Conservation (phyloP, 2,329 filamentous ascomycete species). For the Curvularia verruculosa region DNA sequence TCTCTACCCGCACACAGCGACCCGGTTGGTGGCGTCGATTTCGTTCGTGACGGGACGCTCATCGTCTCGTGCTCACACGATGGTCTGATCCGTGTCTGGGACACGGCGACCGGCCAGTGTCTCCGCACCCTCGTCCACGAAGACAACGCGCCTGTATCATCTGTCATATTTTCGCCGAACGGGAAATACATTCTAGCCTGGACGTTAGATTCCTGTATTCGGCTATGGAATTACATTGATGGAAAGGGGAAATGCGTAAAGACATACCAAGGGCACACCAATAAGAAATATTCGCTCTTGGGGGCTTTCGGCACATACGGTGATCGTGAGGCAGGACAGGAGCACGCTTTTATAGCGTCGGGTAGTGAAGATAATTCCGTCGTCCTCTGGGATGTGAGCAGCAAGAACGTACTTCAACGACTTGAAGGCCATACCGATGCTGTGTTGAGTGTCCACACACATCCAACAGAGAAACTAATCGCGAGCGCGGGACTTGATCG, state of each 20-base stretch:
- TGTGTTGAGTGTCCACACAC: conserved; percentile 66
- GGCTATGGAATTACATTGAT: conserved; percentile 93
- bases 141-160: conserved; percentile 88
- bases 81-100: conserved; percentile 81
- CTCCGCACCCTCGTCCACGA: conserved; percentile 94
- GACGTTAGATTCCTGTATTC: conserved; percentile 86
- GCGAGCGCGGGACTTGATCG: conserved; percentile 68
- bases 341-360: conserved; percentile 71
- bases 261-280: conserved; percentile 93
- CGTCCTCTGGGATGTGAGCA: conserved; percentile 87
- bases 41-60: conserved; percentile 88
- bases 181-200: conserved; percentile 91
- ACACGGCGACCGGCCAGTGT: conserved; percentile 93
- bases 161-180: conserved; percentile 91
- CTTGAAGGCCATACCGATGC: conserved; percentile 62
- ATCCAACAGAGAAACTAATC: conserved; percentile 59
- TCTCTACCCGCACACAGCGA: conserved; percentile 93
- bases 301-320: conserved; percentile 79
- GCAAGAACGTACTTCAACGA: conserved; percentile 79
- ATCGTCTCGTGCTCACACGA: conserved; percentile 92
- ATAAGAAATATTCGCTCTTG: conserved; percentile 81
- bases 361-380: conserved; percentile 88
- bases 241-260: conserved; percentile 90
- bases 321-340: conserved; percentile 18
- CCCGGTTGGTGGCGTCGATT: conserved; percentile 91